phyloP scores from a whole-genome alignment of 441 rosid genomes.

The Populus trichocarpa region DNA sequence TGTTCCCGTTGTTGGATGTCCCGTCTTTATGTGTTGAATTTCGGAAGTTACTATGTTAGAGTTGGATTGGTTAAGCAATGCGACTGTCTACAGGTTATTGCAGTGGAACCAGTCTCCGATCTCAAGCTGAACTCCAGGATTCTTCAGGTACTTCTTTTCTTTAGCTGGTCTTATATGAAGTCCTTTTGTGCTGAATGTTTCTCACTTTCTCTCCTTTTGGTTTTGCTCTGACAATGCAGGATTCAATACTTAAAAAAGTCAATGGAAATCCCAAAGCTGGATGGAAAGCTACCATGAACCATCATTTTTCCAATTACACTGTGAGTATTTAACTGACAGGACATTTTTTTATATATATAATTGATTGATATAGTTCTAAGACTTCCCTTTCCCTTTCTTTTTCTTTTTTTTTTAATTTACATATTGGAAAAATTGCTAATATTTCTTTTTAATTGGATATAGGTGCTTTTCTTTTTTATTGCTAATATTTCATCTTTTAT shows the following conservation, averaged over 20 bases:
- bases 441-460: neutral
- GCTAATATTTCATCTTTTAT: constrained; percentile 10
- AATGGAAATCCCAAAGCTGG: constrained; percentile 80
- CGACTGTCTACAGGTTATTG: constrained; percentile 34
- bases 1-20: neutral
- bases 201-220: constrained; percentile 4
- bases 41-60: neutral
- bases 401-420: neutral
- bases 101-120: constrained; percentile 36
- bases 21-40: neutral
- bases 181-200: neutral
- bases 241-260: constrained; percentile 60
- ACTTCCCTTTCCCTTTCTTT: neutral
- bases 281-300: constrained; percentile 78
- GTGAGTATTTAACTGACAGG: constrained; percentile 37
- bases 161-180: neutral
- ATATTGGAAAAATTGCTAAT: neutral
- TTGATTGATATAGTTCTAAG: neutral
- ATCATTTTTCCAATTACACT: constrained; percentile 60
- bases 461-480: neutral
- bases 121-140: constrained; percentile 61
- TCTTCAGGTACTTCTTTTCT: constrained; percentile 50
- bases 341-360: neutral
- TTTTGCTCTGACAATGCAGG: constrained; percentile 34
- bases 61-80: neutral